Evolutionary conservation across 1,284 basidiomycete species (phyloP), one percentile per base, ranked within the genome.

Genomic region (Sphagnurus paluster): DNA sequence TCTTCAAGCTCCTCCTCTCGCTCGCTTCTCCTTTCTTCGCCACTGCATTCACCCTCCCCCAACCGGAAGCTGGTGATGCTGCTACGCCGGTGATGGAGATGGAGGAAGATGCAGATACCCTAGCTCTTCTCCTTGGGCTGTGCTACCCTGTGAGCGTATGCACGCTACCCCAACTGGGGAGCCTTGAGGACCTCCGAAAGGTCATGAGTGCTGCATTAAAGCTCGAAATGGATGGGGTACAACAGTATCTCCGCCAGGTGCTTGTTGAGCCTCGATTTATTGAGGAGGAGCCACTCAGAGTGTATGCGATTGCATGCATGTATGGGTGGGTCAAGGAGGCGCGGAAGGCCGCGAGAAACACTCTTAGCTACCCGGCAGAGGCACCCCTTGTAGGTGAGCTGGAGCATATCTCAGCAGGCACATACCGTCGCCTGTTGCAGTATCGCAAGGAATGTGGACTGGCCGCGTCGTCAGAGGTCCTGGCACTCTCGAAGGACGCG

Each of bases 261-360:
- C 49, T 70, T n/a, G 37, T 65, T 3, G 53, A 59, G 6, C 58
- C 62, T 14, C 62, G 61, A 14, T 75, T 79, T 52, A 60, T 75
- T 13, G 69, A 73, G 46, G 58, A 62, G 10, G 68, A 75, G 29
- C 72, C 77, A 16, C 54, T 80, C 45, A 69, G 72, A n/a, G 75
- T 76, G 11, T 80, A 75, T 49, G 76, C 75, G 1, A 71, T 80
- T 44, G 71, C 77, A 33, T 74, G 69, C 59, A 66, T 65, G 11
- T 74, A 74, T 51, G 66, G 68, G 21, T 72, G 75, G 58, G 64
- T 64, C 41, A 48, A 50, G 13, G 70, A 77, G 54, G 72, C 71
- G 6, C 67, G 64, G 32, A 50, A 63, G 17, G 77, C 77, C 14
- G 75, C 75, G 2, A 63, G 62, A 40, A 65, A 68, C 48, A 71